phyloP scores from a whole-genome alignment of 108 stramenopile genomes.

The Skeletonema grethae region DNA sequence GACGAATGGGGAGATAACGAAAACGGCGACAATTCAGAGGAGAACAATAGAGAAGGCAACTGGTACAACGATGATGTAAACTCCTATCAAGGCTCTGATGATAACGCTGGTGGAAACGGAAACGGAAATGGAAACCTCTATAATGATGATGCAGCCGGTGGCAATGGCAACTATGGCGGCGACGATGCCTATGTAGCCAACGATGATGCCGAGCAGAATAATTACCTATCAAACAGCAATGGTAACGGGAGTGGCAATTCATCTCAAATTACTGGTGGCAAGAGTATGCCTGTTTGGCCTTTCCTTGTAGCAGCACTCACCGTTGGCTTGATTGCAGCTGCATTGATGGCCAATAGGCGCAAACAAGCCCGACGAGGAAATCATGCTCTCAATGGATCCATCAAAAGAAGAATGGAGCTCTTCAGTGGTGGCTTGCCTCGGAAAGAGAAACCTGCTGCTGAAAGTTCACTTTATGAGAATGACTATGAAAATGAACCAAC shows the following conservation, averaged over 20 bases:
- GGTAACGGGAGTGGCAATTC: background rate
- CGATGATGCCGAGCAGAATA: background rate
- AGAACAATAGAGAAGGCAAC: background rate
- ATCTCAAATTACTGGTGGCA: background rate
- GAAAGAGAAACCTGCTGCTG: background rate
- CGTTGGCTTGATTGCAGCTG: constrained; percentile 15
- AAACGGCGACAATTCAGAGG: background rate
- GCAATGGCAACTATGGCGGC: background rate
- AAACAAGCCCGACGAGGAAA: background rate
- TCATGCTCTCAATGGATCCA: background rate
- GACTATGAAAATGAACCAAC: background rate
- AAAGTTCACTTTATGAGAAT: background rate
- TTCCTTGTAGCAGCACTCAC: constrained; percentile 12
- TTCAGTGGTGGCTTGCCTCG: background rate
- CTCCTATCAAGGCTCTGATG: too few species aligned
- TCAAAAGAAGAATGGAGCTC: background rate
- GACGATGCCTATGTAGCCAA: background rate
- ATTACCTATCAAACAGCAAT: background rate
- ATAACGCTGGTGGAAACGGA: background rate
- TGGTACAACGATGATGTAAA: background rate
- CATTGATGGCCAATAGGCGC: constrained; percentile 6
- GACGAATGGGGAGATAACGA: background rate
- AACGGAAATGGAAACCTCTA: background rate
- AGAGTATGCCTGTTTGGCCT: constrained; percentile 13
- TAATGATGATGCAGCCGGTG: background rate